Evolutionary conservation across 305 asterid species (phyloP).

Genomic region (Fraxinus platypoda): DNA sequence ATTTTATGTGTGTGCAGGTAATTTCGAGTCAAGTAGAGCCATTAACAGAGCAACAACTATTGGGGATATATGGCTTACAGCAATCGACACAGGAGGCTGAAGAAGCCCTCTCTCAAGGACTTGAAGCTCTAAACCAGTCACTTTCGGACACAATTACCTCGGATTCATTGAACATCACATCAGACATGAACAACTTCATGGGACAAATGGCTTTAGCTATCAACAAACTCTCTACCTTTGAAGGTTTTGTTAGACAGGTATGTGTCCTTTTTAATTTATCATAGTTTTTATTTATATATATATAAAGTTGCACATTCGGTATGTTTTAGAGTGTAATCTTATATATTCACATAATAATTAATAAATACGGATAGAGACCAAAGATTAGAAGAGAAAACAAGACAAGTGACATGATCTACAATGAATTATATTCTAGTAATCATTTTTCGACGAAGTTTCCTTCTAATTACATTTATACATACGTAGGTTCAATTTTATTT

Average conservation of each 20-base stretch:
- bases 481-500: not conserved
- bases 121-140: constrained; percentile 52
- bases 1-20: constrained; percentile 28
- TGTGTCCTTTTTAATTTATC: not conserved
- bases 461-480: not conserved
- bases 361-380: not conserved
- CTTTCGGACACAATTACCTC: constrained; percentile 50
- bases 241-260: constrained; percentile 69
- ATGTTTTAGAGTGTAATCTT: not conserved
- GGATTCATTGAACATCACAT: constrained; percentile 44
- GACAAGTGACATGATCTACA: not conserved
- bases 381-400: not conserved
- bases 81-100: constrained; percentile 68
- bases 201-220: constrained; percentile 70
- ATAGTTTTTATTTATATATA: not conserved
- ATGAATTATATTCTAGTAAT: not conserved
- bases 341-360: not conserved
- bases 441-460: not conserved
- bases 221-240: constrained; percentile 53
- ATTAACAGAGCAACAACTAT: constrained; percentile 55
- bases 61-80: constrained; percentile 59
- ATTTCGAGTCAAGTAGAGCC: constrained; percentile 51
- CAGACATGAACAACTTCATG: constrained; percentile 48
- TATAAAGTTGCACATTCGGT: not conserved
- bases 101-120: constrained; percentile 63